A percentile compares a stretch with the other conserved stretches of the same genome.
These are phyloP conservation scores for Cyclotella kingstonii DNA, from an alignment of 108 stramenopile species.

Conservation along the genomic window DNA sequence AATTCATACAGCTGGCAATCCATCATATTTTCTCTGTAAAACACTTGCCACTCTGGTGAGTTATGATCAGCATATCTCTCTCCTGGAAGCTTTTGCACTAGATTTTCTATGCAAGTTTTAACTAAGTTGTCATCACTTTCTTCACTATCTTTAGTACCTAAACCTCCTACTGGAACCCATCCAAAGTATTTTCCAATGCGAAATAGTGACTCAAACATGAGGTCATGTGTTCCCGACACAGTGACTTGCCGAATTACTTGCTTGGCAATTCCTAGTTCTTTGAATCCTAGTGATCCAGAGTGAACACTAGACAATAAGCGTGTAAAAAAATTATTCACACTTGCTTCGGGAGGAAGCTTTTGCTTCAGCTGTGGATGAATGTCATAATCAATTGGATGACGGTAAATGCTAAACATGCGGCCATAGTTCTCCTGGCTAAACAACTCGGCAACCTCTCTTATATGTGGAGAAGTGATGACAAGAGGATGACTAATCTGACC, in stretches of 20 bases:
- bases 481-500: slow-evolving; percentile 32
- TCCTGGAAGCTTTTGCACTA: slow-evolving; percentile 11
- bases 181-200: slow-evolving; percentile 45
- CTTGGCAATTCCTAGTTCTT: slow-evolving; percentile 51
- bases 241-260: slow-evolving; percentile 48
- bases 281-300: slow-evolving; percentile 37
- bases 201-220: slow-evolving; percentile 39
- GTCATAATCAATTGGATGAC: slow-evolving; percentile 59
- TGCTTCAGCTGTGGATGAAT: slow-evolving; percentile 33
- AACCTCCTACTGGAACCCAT: slow-evolving; percentile 34
- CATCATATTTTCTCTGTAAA: slow-evolving; percentile 43
- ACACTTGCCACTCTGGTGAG: slow-evolving; percentile 38
- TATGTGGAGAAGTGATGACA: slow-evolving; percentile 47
- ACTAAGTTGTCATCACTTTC: slow-evolving; percentile 25
- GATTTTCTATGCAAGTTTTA: slow-evolving; percentile 38
- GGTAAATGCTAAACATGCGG: slow-evolving; percentile 41
- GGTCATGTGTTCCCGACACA: slow-evolving; percentile 36
- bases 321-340: slow-evolving; percentile 40
- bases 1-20: slow-evolving; percentile 55
- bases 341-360: slow-evolving; percentile 22
- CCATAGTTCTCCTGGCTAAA: slow-evolving; percentile 51
- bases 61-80: slow-evolving; percentile 49
- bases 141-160: slow-evolving; percentile 33
- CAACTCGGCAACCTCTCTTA: slow-evolving; percentile 42
- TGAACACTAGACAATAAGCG: slow-evolving; percentile 36